Conservation (phyloP, 1,139 yeast species). For the Yamadazyma atlantica region DNA sequence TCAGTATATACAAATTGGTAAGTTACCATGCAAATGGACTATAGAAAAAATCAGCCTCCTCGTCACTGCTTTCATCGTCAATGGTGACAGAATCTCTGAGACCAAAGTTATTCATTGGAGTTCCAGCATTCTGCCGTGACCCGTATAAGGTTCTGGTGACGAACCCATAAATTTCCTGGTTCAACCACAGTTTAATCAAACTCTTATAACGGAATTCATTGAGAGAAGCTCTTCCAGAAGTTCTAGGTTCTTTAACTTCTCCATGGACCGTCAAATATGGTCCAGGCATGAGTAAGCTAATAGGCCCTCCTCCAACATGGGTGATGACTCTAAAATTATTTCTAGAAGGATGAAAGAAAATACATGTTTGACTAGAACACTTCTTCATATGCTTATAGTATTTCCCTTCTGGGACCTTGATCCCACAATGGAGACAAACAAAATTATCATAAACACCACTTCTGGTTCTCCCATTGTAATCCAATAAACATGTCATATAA, state of each 20-base stretch:
- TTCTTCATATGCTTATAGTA: constrained; percentile 22
- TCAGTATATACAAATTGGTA: constrained; percentile 2
- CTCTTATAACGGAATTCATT: constrained; percentile 52
- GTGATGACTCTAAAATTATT: constrained; percentile 39
- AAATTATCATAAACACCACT: constrained; percentile 23
- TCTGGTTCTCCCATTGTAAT: constrained; percentile 18
- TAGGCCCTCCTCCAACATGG: constrained; percentile 30
- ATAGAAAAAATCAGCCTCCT: constrained; percentile 16
- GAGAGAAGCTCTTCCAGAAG: constrained; percentile 54
- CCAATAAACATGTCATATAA: constrained; percentile 29
- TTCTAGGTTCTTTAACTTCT: constrained; percentile 58
- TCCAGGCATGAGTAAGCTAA: constrained; percentile 43
- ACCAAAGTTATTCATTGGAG: constrained; percentile 7
- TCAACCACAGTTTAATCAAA: constrained; percentile 60
- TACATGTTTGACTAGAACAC: constrained; percentile 32
- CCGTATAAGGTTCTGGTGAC: constrained; percentile 37
- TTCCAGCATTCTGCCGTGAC: constrained; percentile 14
- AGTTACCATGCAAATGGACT: constrained; percentile 12
- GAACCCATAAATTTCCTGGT: constrained; percentile 46
- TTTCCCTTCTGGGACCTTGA: constrained; percentile 17
- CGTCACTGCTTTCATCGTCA: constrained; percentile 17
- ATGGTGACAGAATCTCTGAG: constrained; percentile 10
- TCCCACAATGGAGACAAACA: constrained; percentile 37
- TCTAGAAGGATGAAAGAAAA: constrained; percentile 44
- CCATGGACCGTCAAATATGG: constrained; percentile 76